A percentile compares a stretch with the other conserved stretches of the same genome.
These are phyloP conservation scores for Rhexocercosporidium sp. DNA, from an alignment of 2,329 filamentous ascomycete genomes.

Conservation along the genomic window DNA sequence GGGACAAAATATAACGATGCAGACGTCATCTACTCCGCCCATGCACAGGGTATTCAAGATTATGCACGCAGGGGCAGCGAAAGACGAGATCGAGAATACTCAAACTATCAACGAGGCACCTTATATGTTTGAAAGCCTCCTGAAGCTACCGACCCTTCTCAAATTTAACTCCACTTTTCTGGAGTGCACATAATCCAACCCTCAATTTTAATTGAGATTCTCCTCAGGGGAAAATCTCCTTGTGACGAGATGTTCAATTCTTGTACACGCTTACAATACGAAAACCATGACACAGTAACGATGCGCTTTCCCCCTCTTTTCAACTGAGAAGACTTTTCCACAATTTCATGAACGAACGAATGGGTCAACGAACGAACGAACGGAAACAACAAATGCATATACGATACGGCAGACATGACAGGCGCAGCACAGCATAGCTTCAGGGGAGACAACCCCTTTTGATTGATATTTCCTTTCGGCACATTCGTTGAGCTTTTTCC, in stretches of 20 bases:
- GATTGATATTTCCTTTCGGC: neutral
- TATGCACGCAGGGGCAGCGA: constrained; percentile 14
- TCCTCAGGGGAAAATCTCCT: neutral
- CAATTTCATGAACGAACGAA: constrained; percentile 9
- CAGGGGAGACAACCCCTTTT: neutral
- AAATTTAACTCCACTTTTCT: neutral
- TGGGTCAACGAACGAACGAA: constrained; percentile 7
- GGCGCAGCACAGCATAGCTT: constrained; percentile 13
- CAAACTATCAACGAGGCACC: neutral
- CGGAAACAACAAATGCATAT: constrained; percentile 9
- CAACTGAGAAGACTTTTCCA: constrained; percentile 1
- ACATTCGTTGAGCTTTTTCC: neutral
- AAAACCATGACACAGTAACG: constrained; percentile 23
- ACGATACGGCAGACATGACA: constrained; percentile 11
- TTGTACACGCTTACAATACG: constrained; percentile 17
- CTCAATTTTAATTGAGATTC: constrained; percentile 9
- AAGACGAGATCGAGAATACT: constrained; percentile 15
- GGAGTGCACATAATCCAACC: neutral
- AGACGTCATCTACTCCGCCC: constrained; percentile 21
- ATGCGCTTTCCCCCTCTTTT: constrained; percentile 10
- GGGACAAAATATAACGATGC: constrained; percentile 19
- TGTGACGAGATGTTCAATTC: constrained; percentile 13
- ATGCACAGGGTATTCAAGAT: constrained; percentile 12
- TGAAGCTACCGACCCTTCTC: neutral
- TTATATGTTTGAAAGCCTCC: constrained; percentile 8